These are phyloP conservation scores for Rhizopogon sp. DNA, from an alignment of 768 basidiomycete genomes.

Conservation along the genomic window DNA sequence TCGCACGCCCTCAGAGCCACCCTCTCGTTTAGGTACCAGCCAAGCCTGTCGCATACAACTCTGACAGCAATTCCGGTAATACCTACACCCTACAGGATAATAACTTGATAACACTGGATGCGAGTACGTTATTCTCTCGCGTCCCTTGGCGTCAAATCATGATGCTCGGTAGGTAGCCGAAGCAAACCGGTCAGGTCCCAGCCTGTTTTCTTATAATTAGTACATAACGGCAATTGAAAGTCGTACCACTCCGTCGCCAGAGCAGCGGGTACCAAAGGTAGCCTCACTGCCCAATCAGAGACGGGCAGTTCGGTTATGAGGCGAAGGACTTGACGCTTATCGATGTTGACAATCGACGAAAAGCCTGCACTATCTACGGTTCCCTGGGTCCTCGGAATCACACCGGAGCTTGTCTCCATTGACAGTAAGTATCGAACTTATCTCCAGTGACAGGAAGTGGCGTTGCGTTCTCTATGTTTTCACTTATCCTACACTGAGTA, in stretches of 20 bases:
- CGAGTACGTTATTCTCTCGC: neutral
- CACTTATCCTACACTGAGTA: too few species aligned
- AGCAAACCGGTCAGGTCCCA: neutral
- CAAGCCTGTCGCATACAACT: neutral
- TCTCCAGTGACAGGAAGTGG: too few species aligned
- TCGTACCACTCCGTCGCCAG: neutral
- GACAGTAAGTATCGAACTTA: too few species aligned
- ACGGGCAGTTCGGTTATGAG: neutral
- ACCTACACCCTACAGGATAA: neutral
- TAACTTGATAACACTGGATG: neutral
- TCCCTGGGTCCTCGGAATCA: neutral
- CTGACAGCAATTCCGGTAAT: neutral
- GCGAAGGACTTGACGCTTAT: neutral
- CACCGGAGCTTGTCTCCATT: too few species aligned
- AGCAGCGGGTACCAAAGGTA: too few species aligned
- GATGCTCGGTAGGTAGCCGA: neutral
- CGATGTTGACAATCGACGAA: neutral
- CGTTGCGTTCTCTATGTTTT: too few species aligned
- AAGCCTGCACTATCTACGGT: neutral
- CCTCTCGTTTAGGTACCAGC: neutral
- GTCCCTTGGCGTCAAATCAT: neutral
- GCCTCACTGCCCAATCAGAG: neutral
- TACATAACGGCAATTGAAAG: neutral
- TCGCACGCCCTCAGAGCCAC: neutral
- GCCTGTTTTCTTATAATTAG: neutral